Evolutionary conservation across 139 green algal genomes (phyloP).

Genomic region (Spirogloea muscicola): DNA sequence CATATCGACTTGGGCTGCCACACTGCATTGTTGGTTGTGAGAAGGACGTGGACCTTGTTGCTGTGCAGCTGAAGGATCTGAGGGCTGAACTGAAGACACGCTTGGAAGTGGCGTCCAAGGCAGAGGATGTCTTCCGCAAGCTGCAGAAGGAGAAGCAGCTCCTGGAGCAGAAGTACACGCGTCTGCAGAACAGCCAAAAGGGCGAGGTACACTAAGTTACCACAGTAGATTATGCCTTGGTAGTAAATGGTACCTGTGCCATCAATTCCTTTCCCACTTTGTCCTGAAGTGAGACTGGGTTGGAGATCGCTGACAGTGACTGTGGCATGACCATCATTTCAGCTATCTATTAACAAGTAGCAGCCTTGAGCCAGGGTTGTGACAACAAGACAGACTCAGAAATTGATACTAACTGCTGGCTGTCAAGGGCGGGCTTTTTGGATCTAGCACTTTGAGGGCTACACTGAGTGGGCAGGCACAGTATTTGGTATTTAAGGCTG

Average conservation of each 20-base stretch:
- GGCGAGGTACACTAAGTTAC: constrained; percentile 62
- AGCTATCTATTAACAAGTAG: no score
- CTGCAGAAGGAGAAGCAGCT: constrained; percentile 52
- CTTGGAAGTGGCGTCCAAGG: background rate
- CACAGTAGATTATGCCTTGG: no score
- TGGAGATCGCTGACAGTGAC: no score
- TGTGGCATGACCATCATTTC: no score
- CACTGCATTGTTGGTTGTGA: background rate
- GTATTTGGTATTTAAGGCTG: no score
- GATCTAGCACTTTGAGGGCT: background rate
- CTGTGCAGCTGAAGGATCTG: constrained; percentile 15
- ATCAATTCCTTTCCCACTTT: no score
- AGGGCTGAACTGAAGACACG: constrained; percentile 5
- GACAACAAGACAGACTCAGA: no score
- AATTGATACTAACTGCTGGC: no score
- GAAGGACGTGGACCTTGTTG: background rate
- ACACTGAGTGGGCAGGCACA: no score
- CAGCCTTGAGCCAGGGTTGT: no score
- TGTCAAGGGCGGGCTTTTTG: background rate
- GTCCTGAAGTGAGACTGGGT: no score
- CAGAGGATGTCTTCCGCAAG: background rate
- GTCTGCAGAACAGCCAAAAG: constrained; percentile 66
- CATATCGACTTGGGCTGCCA: background rate
- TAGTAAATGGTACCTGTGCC: no score
- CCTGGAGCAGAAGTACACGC: constrained; percentile 77